Evolutionary conservation across 352 stramenopile genomes (phyloP), one percentile per base, ranked within the genome.

Genomic region (Pilasporangium apinafurcum): DNA sequence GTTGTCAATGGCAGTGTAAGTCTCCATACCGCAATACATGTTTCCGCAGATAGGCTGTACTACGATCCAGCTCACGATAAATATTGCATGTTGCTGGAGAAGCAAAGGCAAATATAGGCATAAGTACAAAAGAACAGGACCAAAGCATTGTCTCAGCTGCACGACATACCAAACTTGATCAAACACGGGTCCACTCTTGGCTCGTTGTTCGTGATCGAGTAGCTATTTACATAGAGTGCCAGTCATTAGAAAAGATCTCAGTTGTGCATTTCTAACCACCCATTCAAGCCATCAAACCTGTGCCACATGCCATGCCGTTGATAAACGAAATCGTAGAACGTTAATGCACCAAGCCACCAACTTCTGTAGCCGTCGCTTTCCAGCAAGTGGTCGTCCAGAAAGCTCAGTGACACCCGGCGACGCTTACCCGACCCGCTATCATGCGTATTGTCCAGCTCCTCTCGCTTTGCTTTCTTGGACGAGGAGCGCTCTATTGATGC

Each of bases 281-380:
- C 24, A 34, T n/a, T 39, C 10, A 8, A 28, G 8, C 13, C 37
- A 20, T 51, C 4, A 24, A 35, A 67, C 55, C 57, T 85, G 50
- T 92, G 76, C 76, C 79, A 89, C 79, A 92, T 92, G 37, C 76
- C 76, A 34, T 92, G 79, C 18, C 79, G 79, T 44, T 92, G 79
- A 50, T 89, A 92, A 31, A 88, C 74, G 50, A 86, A 92, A 51
- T 92, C 77, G 55, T 88, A 92, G 48, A 86, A 89, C 26, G 79
- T 79, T 14, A 92, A 53, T 10, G 79, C 79, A 21, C 79, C 76
- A 26, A 87, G 71, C 79, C 79, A 92, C 79, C 79, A 92, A 48
- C 79, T 92, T 50, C 86, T 90, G 55, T 90, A 87, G n/a, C 72
- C 70, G 12, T 82, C 73, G 27, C 57, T 78, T 31, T 82, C 71